Evolutionary conservation across 192 early-diverging fungal species (phyloP).

Genomic region (Umbelopsis sp.): DNA sequence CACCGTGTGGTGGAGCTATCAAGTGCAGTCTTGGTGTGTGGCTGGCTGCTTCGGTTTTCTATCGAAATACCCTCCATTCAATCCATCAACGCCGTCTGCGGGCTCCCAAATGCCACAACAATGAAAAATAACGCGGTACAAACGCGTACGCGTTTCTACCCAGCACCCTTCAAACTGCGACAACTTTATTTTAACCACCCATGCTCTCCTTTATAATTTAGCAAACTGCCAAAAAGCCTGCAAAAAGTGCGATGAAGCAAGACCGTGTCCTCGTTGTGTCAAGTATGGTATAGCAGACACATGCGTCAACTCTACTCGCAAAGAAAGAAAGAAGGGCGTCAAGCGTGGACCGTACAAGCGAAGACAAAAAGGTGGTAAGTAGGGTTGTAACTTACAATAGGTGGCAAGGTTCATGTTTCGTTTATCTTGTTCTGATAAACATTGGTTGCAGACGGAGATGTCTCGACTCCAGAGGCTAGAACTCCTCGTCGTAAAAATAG

Average conservation of each 20-base stretch:
- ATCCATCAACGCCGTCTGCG: neutral
- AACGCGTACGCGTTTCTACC: constrained; percentile 16
- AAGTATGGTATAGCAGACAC: constrained; percentile 68
- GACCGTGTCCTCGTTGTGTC: constrained; percentile 84
- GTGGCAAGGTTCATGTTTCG: no score
- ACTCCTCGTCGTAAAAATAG: constrained; percentile 1
- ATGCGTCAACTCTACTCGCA: constrained; percentile 79
- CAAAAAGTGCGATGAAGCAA: constrained; percentile 89
- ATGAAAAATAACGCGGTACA: constrained; percentile 14
- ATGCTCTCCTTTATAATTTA: constrained; percentile 31
- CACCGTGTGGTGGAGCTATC: neutral
- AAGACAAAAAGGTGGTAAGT: constrained; percentile 37
- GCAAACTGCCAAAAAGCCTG: constrained; percentile 87
- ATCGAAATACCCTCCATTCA: neutral
- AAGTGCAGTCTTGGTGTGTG: neutral
- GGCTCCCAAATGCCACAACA: constrained; percentile 18
- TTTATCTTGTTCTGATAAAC: no score
- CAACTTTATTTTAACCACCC: neutral
- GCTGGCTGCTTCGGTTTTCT: neutral
- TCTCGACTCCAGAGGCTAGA: constrained; percentile 10
- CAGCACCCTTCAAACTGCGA: constrained; percentile 14
- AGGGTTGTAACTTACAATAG: no score
- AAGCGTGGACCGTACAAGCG: constrained; percentile 86
- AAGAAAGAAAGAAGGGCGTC: constrained; percentile 81
- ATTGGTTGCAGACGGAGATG: constrained; percentile 8